Conservation (phyloP, 495 filamentous ascomycete genomes). For the Neurospora sp. region DNA sequence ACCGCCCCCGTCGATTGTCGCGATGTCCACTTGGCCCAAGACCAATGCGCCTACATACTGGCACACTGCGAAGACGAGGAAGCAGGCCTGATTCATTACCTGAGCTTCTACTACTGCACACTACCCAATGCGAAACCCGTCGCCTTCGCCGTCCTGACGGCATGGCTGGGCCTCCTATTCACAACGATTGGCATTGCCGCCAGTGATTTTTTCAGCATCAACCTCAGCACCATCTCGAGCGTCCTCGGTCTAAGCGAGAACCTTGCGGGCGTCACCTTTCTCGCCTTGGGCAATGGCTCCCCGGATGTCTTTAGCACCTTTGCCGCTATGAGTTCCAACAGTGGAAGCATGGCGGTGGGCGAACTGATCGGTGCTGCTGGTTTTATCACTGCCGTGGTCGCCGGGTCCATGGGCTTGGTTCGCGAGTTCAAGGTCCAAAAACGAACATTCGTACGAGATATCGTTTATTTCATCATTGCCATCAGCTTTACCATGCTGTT, state of each 20-base stretch:
- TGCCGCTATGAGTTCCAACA: constrained; percentile 93
- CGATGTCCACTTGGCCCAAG: constrained; percentile 58
- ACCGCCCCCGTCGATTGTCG: constrained; percentile 51
- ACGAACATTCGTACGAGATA: constrained; percentile 83
- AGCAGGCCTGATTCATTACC: constrained; percentile 80
- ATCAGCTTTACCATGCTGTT: constrained; percentile 82
- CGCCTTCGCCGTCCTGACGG: constrained; percentile 63
- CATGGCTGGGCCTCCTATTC: constrained; percentile 88
- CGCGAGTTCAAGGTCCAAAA: constrained; percentile 84
- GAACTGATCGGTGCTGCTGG: constrained; percentile 92
- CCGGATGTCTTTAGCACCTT: constrained; percentile 98
- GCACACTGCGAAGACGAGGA: constrained; percentile 81
- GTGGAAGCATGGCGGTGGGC: constrained; percentile 88
- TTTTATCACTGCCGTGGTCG: constrained; percentile 95
- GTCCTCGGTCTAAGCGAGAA: constrained; percentile 91
- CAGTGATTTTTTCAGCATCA: constrained; percentile 95
- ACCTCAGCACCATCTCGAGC: constrained; percentile 82
- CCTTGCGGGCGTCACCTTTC: constrained; percentile 90
- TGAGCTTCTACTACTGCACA: constrained; percentile 84
- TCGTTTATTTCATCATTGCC: constrained; percentile 85
- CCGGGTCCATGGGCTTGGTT: constrained; percentile 95
- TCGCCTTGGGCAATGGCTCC: constrained; percentile 98
- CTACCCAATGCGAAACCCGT: constrained; percentile 59
- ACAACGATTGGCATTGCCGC: constrained; percentile 98
- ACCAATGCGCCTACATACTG: constrained; percentile 81